Evolutionary conservation across 192 early-diverging fungal genomes (phyloP), one percentile per base, ranked within the genome.

Genomic region (Linnemannia schmuckeri): DNA sequence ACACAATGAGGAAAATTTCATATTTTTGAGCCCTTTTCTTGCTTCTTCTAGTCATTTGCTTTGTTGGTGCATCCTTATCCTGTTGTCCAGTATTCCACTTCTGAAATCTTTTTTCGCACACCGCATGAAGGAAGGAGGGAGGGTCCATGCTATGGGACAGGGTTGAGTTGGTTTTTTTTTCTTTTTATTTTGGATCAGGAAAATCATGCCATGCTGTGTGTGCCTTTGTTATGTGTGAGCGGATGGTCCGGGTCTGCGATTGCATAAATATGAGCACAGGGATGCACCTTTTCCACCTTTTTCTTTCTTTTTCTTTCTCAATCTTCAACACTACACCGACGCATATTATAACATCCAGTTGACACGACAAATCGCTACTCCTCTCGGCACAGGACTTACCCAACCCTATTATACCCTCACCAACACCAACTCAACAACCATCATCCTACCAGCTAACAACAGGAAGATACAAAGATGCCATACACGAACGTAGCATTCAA

Each of bases 401-500:
- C 47, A 76, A 57, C 54, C 37, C 22, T 54, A 76, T 52, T 38
- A 33, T 35, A 17, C 46, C 52, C 24, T 40, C 24, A 37, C 12
- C 5, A 69, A 15, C 68, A 18, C 4, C 72, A 47, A 18, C 27
- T 18, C 30, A n/a, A 5, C 42, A 6, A 52, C 42, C 24, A 35
- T 2, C 5, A 27, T n/a, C n/a, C 24, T 27, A 57, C 18, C 6
- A 27, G 6, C 8, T 9, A 61, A 27, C 42, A 76, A 24, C 27
- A 76, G 10, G 12, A 17, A 33, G 33, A n/a, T 10, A 30, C 0
- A 27, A 66, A 10, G 9, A 84, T 84, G 82, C 82, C 77, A n/a
- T 84, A 84, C 77, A 75, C 82, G 8, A 84, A 84, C 68, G 41
- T 84, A 30, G 74, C 79, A 27, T 84, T 74, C 68, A 78, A 84